Percentiles rank a stretch among this genome's conserved stretches.
phyloP scores from a whole-genome alignment of 768 basidiomycete species.

The Termitomyces sp. region DNA sequence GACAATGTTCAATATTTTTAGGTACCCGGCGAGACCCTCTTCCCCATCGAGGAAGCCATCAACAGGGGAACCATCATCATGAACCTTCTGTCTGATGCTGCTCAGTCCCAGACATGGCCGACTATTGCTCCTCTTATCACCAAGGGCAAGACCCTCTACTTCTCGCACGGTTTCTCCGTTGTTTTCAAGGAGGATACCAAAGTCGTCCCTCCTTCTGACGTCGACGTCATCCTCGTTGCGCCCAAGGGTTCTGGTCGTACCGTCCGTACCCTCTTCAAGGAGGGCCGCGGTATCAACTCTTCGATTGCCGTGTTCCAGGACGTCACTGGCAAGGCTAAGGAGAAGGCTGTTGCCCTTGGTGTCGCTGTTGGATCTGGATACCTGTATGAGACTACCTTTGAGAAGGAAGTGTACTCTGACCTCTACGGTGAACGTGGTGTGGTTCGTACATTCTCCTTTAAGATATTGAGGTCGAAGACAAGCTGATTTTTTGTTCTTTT shows the following conservation, averaged over 20 bases:
- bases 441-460: conserved; percentile 43
- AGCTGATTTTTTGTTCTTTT: conserved; percentile 2
- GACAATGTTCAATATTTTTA: conserved; percentile 18
- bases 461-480: not conserved
- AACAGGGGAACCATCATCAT: conserved; percentile 96
- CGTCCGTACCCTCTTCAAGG: conserved; percentile 99
- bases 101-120: conserved; percentile 97
- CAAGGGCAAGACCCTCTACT: conserved; percentile 99
- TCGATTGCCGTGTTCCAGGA: conserved; percentile 95
- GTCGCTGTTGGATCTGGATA: conserved; percentile 96
- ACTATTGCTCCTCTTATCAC: conserved; percentile 89
- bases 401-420: conserved; percentile 99
- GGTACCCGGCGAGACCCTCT: conserved; percentile 96
- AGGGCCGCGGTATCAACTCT: conserved; percentile 97
- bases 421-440: conserved; percentile 99
- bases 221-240: conserved; percentile 98
- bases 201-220: conserved; percentile 84
- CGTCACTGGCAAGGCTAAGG: conserved; percentile 95
- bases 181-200: conserved; percentile 98
- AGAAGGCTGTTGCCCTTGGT: conserved; percentile 93
- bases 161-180: conserved; percentile 99
- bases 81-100: conserved; percentile 99
- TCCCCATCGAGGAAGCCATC: conserved; percentile 98
- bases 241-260: conserved; percentile 99
- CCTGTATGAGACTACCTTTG: conserved; percentile 97